Evolutionary conservation across 495 filamentous ascomycete genomes (phyloP).

Genomic region (Penicillium pulvis): DNA sequence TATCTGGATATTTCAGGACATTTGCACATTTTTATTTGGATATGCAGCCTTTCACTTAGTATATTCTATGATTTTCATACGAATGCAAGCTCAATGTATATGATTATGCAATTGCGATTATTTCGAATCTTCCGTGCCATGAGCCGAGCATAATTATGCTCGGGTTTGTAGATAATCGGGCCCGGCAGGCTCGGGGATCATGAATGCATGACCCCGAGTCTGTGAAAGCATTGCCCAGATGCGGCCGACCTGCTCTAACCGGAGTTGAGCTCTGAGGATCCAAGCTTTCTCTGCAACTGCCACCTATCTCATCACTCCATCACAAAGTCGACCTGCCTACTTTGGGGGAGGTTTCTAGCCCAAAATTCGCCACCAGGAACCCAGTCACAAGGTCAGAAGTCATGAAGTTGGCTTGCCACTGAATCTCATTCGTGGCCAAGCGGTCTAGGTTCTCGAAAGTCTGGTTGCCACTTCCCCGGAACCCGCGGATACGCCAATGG

Average conservation of each 20-base stretch:
- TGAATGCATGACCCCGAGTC: background rate
- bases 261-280: background rate
- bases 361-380: slow-evolving; percentile 13
- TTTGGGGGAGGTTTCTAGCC: background rate
- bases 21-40: background rate
- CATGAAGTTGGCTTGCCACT: slow-evolving; percentile 19
- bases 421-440: slow-evolving; percentile 9
- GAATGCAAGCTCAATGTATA: background rate
- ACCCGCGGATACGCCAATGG: slow-evolving; percentile 7
- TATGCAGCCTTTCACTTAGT: background rate
- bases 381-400: slow-evolving; percentile 16
- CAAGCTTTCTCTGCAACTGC: slow-evolving; percentile 16
- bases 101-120: background rate
- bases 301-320: slow-evolving; percentile 21
- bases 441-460: slow-evolving; percentile 17
- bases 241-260: background rate
- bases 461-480: slow-evolving; percentile 5
- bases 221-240: background rate
- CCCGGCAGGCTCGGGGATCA: background rate
- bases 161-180: background rate
- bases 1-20: background rate
- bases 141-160: background rate
- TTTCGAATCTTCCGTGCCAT: background rate
- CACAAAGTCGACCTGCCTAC: background rate
- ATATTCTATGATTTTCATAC: background rate